These are phyloP conservation scores for Lodderomyces pseudojiufengensis DNA, from an alignment of 1,139 yeast genomes.

Conservation along the genomic window DNA sequence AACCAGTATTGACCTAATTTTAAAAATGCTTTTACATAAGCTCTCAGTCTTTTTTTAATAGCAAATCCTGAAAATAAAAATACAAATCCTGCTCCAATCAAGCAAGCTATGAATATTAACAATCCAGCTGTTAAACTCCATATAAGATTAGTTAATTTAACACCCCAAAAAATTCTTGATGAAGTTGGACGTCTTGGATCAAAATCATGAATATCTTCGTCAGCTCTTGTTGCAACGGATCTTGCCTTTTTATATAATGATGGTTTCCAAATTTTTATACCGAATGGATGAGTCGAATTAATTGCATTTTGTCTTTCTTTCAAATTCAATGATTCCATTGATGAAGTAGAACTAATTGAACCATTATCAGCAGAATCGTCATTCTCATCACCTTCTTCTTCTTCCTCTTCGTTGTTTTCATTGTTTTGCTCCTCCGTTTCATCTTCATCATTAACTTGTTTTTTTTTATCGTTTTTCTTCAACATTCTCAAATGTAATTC, in stretches of 20 bases:
- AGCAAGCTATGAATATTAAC: slow-evolving; percentile 50
- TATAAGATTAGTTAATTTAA: slow-evolving; percentile 64
- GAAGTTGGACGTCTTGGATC: slow-evolving; percentile 50
- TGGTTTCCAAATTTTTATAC: slow-evolving; percentile 98
- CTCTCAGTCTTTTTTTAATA: slow-evolving; percentile 32
- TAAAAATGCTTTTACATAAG: slow-evolving; percentile 60
- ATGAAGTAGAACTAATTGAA: slow-evolving; percentile 45
- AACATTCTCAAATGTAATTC: slow-evolving; percentile 20
- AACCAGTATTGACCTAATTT: slow-evolving; percentile 68
- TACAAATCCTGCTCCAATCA: slow-evolving; percentile 41
- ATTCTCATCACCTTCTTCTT: slow-evolving; percentile 17
- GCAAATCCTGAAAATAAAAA: slow-evolving; percentile 49
- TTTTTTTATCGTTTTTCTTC: slow-evolving; percentile 16
- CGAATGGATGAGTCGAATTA: slow-evolving; percentile 95
- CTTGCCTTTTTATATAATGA: slow-evolving; percentile 90
- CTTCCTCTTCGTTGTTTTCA: slow-evolving; percentile 14
- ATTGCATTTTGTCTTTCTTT: slow-evolving; percentile 94
- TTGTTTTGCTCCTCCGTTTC: background rate
- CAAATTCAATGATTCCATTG: slow-evolving; percentile 81
- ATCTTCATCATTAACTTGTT: slow-evolving; percentile 1
- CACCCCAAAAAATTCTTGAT: slow-evolving; percentile 55
- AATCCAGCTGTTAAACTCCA: slow-evolving; percentile 79
- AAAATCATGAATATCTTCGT: slow-evolving; percentile 84
- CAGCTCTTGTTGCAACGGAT: slow-evolving; percentile 89
- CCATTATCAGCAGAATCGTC: slow-evolving; percentile 28